A percentile compares a stretch with the other conserved stretches of the same genome.
phyloP scores from a whole-genome alignment of 306 rosid genomes.

The Vicia sativa region DNA sequence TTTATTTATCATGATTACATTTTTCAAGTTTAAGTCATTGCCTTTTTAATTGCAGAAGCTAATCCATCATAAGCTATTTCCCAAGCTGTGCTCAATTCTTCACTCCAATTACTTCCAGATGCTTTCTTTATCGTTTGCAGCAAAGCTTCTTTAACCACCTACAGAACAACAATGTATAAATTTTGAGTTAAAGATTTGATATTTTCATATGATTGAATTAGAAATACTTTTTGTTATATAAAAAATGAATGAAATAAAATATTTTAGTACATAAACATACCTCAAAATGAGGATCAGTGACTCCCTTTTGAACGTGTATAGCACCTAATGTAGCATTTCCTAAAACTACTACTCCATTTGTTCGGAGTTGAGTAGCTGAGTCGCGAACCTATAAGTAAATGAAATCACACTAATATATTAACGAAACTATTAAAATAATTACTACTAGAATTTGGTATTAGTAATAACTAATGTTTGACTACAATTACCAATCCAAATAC shows the following conservation, averaged over 20 bases:
- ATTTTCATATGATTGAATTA: not conserved
- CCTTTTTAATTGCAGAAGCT: slow-evolving; percentile 37
- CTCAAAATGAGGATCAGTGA: slow-evolving; percentile 34
- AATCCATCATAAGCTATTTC: slow-evolving; percentile 37
- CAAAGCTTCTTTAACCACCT: slow-evolving; percentile 41
- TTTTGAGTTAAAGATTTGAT: not conserved
- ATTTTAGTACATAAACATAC: slow-evolving; percentile 4
- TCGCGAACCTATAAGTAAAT: too few relatives aligned
- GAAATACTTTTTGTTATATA: not conserved
- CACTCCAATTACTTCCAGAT: slow-evolving; percentile 36
- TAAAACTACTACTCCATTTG: too few relatives aligned
- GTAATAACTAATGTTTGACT: not conserved
- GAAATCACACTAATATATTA: too few relatives aligned
- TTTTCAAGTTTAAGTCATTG: not conserved
- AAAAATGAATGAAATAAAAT: not conserved
- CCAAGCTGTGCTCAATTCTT: slow-evolving; percentile 34
- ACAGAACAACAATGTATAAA: too few relatives aligned
- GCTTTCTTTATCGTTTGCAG: slow-evolving; percentile 36
- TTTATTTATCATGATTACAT: not conserved
- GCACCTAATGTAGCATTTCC: not conserved
- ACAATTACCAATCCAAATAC: slow-evolving; percentile 39
- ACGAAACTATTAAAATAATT: not conserved
- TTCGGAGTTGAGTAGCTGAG: too few relatives aligned
- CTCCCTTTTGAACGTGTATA: slow-evolving; percentile 20
- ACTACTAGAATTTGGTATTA: not conserved